These are phyloP conservation scores for Durusdinium trenchii DNA, from an alignment of 73 alveolate species.

Conservation along the genomic window DNA sequence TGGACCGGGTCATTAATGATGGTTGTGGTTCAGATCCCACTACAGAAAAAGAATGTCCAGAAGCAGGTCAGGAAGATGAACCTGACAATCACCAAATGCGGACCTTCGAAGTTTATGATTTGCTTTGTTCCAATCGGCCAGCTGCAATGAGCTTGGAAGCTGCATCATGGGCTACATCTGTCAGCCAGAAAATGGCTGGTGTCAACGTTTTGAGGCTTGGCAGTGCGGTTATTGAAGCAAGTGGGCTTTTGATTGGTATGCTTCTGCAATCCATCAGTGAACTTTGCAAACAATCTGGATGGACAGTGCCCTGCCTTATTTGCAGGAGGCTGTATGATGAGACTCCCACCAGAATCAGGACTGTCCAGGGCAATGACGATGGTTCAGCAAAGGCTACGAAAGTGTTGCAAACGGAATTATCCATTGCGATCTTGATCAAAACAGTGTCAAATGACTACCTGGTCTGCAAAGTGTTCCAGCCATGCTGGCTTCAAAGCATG, in stretches of 20 bases:
- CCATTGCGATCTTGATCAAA: not conserved
- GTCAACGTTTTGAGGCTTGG: not conserved
- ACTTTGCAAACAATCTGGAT: not conserved
- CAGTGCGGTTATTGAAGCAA: not conserved
- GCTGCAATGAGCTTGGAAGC: not conserved
- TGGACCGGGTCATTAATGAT: not conserved
- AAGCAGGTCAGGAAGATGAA: too few relatives aligned
- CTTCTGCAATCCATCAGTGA: not conserved
- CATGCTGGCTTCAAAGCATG: not conserved
- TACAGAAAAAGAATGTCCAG: not conserved
- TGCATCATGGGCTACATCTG: not conserved
- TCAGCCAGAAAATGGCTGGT: not conserved
- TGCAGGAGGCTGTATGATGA: not conserved
- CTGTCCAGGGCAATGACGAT: not conserved
- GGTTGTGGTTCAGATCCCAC: not conserved
- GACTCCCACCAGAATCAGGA: not conserved
- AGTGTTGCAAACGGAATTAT: not conserved
- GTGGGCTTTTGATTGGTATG: not conserved
- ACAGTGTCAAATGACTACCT: too few relatives aligned
- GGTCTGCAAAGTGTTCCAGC: not conserved
- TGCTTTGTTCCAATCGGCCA: not conserved
- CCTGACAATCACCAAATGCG: too few relatives aligned
- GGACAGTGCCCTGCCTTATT: not conserved
- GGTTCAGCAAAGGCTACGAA: not conserved
- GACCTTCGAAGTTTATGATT: not conserved